A percentile compares a stretch with the other conserved stretches of the same genome.
phyloP scores from a whole-genome alignment of 768 basidiomycete species.

The Boletus pseudopeckii region DNA sequence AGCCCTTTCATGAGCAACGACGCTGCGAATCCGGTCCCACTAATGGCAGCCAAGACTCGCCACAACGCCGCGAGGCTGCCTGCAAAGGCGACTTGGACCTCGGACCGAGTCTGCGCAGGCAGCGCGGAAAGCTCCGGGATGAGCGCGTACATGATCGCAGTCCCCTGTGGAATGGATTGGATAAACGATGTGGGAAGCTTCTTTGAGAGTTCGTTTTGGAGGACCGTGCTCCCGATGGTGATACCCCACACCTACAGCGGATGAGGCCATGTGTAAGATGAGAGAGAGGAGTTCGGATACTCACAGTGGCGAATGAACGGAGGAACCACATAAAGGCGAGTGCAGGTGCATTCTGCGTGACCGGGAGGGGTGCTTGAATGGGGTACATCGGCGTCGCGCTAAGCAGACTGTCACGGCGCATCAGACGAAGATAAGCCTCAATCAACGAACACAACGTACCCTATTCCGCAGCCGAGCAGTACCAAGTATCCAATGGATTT shows the following conservation, averaged over 20 bases:
- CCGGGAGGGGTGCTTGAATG: conserved; percentile 43
- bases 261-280: neutral
- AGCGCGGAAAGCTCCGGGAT: conserved; percentile 43
- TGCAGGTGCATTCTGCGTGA: conserved; percentile 41
- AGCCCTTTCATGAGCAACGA: conserved; percentile 8
- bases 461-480: neutral
- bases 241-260: conserved; percentile 46
- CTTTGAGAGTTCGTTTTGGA: conserved; percentile 46
- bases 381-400: conserved; percentile 38
- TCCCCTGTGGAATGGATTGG: conserved; percentile 33
- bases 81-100: conserved; percentile 43
- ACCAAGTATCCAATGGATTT: conserved; percentile 14
- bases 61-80: conserved; percentile 39
- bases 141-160: conserved; percentile 42
- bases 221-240: conserved; percentile 43
- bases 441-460: neutral
- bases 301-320: conserved; percentile 36
- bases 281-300: neutral
- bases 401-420: neutral
- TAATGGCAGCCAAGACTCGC: conserved; percentile 39
- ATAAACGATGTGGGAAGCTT: conserved; percentile 40
- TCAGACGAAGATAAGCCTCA: neutral
- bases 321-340: conserved; percentile 42
- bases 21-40: neutral
- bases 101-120: conserved; percentile 28